Evolutionary conservation across 371 early-diverging fungal genomes (phyloP).

Genomic region (Capniomyces stellatus): DNA sequence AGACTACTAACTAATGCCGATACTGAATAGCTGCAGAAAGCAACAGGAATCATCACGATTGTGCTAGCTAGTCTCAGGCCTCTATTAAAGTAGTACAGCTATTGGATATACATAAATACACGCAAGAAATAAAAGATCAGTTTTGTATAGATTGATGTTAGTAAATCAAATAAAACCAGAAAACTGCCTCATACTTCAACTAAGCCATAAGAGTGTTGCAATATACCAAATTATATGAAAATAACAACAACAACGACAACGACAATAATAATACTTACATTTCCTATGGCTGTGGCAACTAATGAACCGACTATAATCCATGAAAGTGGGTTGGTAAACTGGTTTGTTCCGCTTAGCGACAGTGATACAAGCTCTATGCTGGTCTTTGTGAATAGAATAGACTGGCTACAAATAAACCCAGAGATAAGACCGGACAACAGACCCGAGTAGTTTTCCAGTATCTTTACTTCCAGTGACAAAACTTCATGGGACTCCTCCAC

Average conservation of each 20-base stretch:
- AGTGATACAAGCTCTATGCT: slow-evolving; percentile 53
- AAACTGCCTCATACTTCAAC: too few relatives aligned
- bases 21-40: slow-evolving; percentile 56
- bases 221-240: too few relatives aligned
- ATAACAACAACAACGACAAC: too few relatives aligned
- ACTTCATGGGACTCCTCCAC: slow-evolving; percentile 1
- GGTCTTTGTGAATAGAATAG: slow-evolving; percentile 59
- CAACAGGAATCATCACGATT: slow-evolving; percentile 55
- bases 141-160: not conserved
- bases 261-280: slow-evolving; percentile 25
- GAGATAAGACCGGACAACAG: slow-evolving; percentile 45
- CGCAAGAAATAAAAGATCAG: not conserved
- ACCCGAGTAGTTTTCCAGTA: slow-evolving; percentile 27
- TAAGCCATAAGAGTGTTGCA: too few relatives aligned
- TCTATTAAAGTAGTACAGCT: slow-evolving; percentile 62
- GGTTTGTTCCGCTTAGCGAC: slow-evolving; percentile 41
- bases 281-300: slow-evolving; percentile 41
- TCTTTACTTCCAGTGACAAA: slow-evolving; percentile 16
- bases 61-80: slow-evolving; percentile 58
- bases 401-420: slow-evolving; percentile 56
- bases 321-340: slow-evolving; percentile 46
- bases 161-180: too few relatives aligned
- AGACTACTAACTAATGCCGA: slow-evolving; percentile 60
- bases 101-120: slow-evolving; percentile 4
- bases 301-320: slow-evolving; percentile 48